phyloP scores from a whole-genome alignment of 345 rosid species.

The Eucalyptus cloeziana region DNA sequence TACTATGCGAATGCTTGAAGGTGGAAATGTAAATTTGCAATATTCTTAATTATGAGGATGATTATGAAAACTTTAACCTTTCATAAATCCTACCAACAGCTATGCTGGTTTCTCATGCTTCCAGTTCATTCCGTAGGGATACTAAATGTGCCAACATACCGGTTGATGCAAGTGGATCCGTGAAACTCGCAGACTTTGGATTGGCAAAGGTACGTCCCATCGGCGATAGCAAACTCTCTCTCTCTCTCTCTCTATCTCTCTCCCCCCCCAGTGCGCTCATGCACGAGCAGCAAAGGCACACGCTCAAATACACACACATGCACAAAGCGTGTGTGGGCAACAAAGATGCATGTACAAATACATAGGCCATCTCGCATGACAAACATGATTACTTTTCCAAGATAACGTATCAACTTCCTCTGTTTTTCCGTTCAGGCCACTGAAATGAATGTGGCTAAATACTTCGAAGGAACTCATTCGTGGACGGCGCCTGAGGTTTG shows the following conservation, averaged over 20 bases:
- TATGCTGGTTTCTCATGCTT: not conserved
- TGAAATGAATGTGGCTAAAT: constrained; percentile 30
- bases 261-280: too few species aligned
- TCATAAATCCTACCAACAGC: not conserved
- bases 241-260: too few species aligned
- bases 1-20: not conserved
- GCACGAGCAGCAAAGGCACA: not conserved
- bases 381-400: too few species aligned
- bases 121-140: not conserved
- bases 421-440: not conserved
- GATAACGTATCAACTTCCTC: not conserved
- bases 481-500: constrained; percentile 55
- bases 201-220: too few species aligned
- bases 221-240: not conserved
- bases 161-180: too few species aligned
- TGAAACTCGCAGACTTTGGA: too few species aligned
- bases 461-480: constrained; percentile 61
- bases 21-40: too few species aligned
- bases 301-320: too few species aligned
- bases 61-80: not conserved
- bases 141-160: too few species aligned
- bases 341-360: too few species aligned
- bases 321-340: not conserved
- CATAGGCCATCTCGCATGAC: too few species aligned
- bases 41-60: too few species aligned